These are phyloP conservation scores for Misopates orontium DNA, from an alignment of 257 asterid species.

Conservation along the genomic window DNA sequence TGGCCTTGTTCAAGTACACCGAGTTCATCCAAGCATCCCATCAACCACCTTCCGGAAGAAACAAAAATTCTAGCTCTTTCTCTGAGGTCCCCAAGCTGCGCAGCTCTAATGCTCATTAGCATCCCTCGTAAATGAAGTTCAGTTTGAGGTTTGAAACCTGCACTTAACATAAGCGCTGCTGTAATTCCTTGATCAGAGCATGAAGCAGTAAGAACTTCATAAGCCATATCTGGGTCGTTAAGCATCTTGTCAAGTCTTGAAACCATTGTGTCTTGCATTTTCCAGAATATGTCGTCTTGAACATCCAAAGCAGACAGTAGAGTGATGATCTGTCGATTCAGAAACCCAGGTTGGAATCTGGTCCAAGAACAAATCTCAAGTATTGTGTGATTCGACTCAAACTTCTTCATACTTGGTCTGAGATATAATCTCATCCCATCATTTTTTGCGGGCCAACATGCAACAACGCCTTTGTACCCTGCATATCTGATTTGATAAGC, in stretches of 20 bases:
- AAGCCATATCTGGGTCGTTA: slow-evolving; percentile 67
- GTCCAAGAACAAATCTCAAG: slow-evolving; percentile 98
- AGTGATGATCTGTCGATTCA: slow-evolving; percentile 81
- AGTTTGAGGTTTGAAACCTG: slow-evolving; percentile 73
- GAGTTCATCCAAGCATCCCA: slow-evolving; percentile 93
- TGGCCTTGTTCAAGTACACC: slow-evolving; percentile 80
- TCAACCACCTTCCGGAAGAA: slow-evolving; percentile 82
- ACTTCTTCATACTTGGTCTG: slow-evolving; percentile 76
- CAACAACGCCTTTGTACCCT: slow-evolving; percentile 87
- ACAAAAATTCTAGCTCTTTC: slow-evolving; percentile 83
- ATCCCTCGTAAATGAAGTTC: slow-evolving; percentile 90
- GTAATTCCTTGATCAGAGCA: slow-evolving; percentile 77
- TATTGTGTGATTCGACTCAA: slow-evolving; percentile 65
- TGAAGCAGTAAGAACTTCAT: slow-evolving; percentile 70
- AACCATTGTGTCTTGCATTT: slow-evolving; percentile 78
- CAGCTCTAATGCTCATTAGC: slow-evolving; percentile 80
- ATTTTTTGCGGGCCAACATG: slow-evolving; percentile 64
- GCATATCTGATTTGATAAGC: slow-evolving; percentile 93
- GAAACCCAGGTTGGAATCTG: slow-evolving; percentile 82
- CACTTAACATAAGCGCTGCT: slow-evolving; percentile 82
- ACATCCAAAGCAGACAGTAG: slow-evolving; percentile 84
- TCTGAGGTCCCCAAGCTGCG: slow-evolving; percentile 85
- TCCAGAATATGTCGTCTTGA: slow-evolving; percentile 58
- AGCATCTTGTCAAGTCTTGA: slow-evolving; percentile 62
- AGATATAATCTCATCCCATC: slow-evolving; percentile 49